Base-by-base conservation (phyloP, 768 basidiomycete species). In the Lactifluus echinatus region DNA sequence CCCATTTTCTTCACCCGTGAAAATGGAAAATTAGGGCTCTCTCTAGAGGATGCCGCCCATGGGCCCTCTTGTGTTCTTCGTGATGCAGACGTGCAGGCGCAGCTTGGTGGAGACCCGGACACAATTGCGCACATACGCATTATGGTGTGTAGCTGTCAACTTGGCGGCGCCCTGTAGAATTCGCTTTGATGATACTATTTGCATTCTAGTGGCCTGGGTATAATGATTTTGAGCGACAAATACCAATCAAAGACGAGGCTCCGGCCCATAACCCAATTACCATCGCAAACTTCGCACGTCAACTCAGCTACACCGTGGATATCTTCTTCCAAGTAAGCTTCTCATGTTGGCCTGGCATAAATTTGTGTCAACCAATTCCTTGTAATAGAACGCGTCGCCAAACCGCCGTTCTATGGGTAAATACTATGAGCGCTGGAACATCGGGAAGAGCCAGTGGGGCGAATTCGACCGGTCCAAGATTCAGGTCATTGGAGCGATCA, bases 181-280 rank as follows among this genome's bases (percentile, higher is more conserved):
- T n/a, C n/a, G n/a, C n/a, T 23, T 2, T 58, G 40, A 53, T 52
- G 19, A 3, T 47, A 14, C 4, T 50, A 4, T 21, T 26, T 42
- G 23, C 36, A n/a, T n/a, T n/a, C n/a, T n/a, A 59, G 58, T 59
- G 58, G 58, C 53, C 48, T 7, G 58, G 58, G 1, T 59, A 57
- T 19, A 10, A 34, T 1, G 48, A 31, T 2, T 60, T 34, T n/a
- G 50, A 31, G 37, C 42, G 59, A 6, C 59, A 60, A 36, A 26
- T 60, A 21, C 59, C 58, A 26, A 58, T 51, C 29, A 7, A 17
- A 21, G 59, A 60, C 40, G 59, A 60, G 17, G 52, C 59, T 7
- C 4, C 36, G 1, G 8, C 34, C 4, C 39, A 17, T 3, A 57
- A 57, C 2, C 56, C 33, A 24, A 48, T 60, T 37, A 53, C 46